These are phyloP conservation scores for Diospyros kaki DNA, from an alignment of 148 eudicot genomes.

Conservation along the genomic window DNA sequence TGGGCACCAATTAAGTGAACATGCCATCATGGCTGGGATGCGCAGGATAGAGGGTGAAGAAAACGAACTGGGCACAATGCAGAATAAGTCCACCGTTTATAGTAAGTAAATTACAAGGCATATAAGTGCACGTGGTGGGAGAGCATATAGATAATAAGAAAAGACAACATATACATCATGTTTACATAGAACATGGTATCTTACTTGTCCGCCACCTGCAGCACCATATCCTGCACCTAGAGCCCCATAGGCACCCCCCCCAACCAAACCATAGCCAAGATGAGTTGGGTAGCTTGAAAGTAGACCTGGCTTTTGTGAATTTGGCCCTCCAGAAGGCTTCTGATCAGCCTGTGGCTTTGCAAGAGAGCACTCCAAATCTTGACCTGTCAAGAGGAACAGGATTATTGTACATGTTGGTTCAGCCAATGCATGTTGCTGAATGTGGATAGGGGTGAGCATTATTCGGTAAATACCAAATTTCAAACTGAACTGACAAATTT, in stretches of 20 bases:
- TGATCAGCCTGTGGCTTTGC: constrained; percentile 96
- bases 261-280: constrained; percentile 74
- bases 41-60: background rate
- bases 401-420: background rate
- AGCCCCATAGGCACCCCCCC: constrained; percentile 68
- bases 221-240: constrained; percentile 67
- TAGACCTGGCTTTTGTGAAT: constrained; percentile 51
- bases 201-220: constrained; percentile 65
- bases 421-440: background rate
- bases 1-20: too few species aligned
- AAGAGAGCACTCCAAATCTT: constrained; percentile 79
- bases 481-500: background rate
- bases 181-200: constrained; percentile 8
- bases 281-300: constrained; percentile 68
- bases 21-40: background rate
- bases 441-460: background rate
- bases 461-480: background rate
- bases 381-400: constrained; percentile 38
- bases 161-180: background rate
- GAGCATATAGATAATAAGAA: background rate
- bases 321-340: constrained; percentile 56
- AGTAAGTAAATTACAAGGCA: background rate
- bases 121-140: background rate
- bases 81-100: background rate
- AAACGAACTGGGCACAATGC: too few species aligned